Conservation (phyloP, 257 asterid species). For the Nicotiana paniculata region DNA sequence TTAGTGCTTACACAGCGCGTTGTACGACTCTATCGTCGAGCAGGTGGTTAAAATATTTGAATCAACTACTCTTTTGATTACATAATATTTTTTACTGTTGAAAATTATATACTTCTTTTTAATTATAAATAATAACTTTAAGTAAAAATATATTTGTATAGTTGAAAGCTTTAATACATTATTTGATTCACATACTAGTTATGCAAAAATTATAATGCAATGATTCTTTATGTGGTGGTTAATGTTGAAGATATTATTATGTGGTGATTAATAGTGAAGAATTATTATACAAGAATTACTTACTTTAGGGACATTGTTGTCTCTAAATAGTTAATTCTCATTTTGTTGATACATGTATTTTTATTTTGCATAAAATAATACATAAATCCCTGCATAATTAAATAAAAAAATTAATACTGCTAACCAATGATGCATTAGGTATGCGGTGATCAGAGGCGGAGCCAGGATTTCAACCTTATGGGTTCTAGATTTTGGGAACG, state of each 20-base stretch:
- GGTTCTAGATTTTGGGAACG: too few relatives aligned
- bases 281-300: background rate
- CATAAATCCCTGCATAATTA: too few relatives aligned
- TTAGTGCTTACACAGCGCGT: conserved; percentile 4
- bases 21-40: background rate
- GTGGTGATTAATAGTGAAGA: background rate
- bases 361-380: too few relatives aligned
- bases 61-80: background rate
- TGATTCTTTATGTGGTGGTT: background rate
- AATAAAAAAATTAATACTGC: too few relatives aligned
- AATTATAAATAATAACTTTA: too few relatives aligned
- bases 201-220: background rate
- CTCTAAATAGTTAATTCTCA: background rate
- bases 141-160: too few relatives aligned
- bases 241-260: background rate
- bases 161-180: too few relatives aligned
- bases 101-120: too few relatives aligned
- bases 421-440: background rate
- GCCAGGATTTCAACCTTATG: too few relatives aligned
- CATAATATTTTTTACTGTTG: too few relatives aligned
- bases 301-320: background rate
- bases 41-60: background rate
- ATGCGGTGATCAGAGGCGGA: background rate
- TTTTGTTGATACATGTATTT: background rate
- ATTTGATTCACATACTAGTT: too few relatives aligned